These are phyloP conservation scores for Polytrichum formosum DNA, from an alignment of 225 moss, liverwort and hornwort species.

Conservation along the genomic window DNA sequence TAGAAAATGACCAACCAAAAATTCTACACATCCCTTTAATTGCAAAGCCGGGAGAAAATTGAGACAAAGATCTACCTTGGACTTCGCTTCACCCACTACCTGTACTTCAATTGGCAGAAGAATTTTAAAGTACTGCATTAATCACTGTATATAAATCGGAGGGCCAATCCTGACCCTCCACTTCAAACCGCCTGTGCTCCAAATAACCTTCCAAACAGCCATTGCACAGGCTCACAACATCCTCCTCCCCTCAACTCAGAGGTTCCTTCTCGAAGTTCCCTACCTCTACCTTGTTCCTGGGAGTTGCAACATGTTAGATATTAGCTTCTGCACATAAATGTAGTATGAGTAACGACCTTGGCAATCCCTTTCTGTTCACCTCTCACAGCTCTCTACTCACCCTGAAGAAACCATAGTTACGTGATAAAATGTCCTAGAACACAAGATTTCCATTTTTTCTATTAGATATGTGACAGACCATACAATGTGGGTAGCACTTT, in stretches of 20 bases:
- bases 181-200: not conserved
- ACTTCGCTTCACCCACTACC: not conserved
- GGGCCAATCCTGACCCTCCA: not conserved
- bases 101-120: not conserved
- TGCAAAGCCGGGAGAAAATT: constrained; percentile 1
- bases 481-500: no score
- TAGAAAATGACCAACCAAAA: constrained; percentile 4
- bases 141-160: not conserved
- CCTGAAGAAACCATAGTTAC: not conserved
- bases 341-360: not conserved
- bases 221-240: constrained; percentile 50
- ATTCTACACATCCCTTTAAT: constrained; percentile 5
- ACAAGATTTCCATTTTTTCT: no score
- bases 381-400: not conserved
- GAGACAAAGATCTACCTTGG: constrained; percentile 4
- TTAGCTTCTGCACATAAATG: not conserved
- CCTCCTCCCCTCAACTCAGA: constrained; percentile 21
- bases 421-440: not conserved
- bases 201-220: not conserved
- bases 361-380: not conserved
- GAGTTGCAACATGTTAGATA: not conserved
- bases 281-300: constrained; percentile 40
- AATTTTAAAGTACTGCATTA: not conserved
- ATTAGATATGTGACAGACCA: no score
- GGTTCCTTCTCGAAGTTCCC: constrained; percentile 15